These are phyloP conservation scores for Asclepias syriaca DNA, from an alignment of 257 asterid species.

Conservation along the genomic window DNA sequence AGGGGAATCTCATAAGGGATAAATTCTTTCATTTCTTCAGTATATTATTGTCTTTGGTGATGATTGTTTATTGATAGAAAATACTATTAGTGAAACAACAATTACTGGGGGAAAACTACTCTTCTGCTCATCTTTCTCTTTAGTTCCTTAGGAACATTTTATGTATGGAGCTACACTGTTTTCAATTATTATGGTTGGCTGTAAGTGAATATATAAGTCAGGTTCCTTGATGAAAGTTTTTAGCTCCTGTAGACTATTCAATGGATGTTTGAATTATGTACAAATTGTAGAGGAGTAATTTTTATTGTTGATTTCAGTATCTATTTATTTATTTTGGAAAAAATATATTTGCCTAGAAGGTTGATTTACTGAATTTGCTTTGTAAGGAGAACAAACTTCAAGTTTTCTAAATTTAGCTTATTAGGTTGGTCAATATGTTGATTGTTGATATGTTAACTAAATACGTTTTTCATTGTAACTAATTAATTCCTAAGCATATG, in stretches of 20 bases:
- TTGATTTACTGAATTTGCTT: not conserved
- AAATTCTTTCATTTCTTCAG: not conserved
- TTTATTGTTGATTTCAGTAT: not conserved
- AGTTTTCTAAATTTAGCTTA: not conserved
- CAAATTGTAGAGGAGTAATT: not conserved
- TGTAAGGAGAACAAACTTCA: not conserved
- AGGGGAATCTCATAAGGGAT: no score
- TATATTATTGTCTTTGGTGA: not conserved
- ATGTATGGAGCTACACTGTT: not conserved
- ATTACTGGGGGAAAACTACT: not conserved
- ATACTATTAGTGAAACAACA: not conserved
- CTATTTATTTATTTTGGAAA: no score
- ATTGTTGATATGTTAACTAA: slow-evolving; percentile 1
- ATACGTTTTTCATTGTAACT: not conserved
- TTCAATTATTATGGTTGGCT: not conserved
- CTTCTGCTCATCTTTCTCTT: slow-evolving; percentile 1
- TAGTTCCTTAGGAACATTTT: not conserved
- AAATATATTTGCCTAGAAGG: no score
- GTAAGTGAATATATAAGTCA: not conserved
- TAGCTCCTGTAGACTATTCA: not conserved
- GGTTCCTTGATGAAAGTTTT: not conserved
- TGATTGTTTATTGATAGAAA: not conserved
- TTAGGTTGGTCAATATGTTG: not conserved
- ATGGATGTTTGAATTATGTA: not conserved
- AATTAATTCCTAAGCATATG: not conserved